Base-by-base conservation (phyloP, 1,139 yeast species). In the Blastobotrys buckinghamii region DNA sequence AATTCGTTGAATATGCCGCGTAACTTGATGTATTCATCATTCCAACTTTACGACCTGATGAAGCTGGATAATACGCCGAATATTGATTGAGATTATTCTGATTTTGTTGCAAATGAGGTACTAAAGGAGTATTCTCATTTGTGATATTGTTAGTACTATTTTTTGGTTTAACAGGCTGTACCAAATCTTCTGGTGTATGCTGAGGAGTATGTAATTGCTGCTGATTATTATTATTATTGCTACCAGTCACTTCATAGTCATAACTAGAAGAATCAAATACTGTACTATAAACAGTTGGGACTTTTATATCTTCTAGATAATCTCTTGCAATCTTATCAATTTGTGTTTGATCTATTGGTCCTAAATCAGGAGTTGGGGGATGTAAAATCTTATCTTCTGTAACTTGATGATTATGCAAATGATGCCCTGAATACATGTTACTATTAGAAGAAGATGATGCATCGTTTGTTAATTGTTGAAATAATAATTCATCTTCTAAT, bases 281-380 rank as follows among this genome's bases (percentile, higher is more conserved):
- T 13, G 42, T 43, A 16, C 37, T 27, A 22, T 36, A 37, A 15
- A 36, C 27, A 13, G 26, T 27, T 2, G 47, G 47, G 9, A 29
- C 42, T 16, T 42, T 36, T 24, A 40, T 10, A 35, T 42, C 43
- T 35, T 43, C 34, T 29, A 34, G 22, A 34, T 45, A 45, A 9
- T 45, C 39, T 39, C 44, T 19, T 15, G 48, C 48, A 16, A 45
- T 39, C 12, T 43, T 38, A 33, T 45, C 48, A 24, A 45, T 39
- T 20, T 33, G 44, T 1, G 40, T 3, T 24, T 32, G 48, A 26
- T 45, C 48, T 24, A 45, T 2, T 6, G 48, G 48, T 8, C 44
- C 29, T 16, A 29, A 39, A 24, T 45, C 44, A 30, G 48, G 48
- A 2, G 48, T 45, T 5, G 48, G 48, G 7, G 48, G 48, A 26